Percentiles rank a stretch among this genome's conserved stretches.
Conservation (phyloP, 75 land plant genomes). For the Azolla pinnata region DNA sequence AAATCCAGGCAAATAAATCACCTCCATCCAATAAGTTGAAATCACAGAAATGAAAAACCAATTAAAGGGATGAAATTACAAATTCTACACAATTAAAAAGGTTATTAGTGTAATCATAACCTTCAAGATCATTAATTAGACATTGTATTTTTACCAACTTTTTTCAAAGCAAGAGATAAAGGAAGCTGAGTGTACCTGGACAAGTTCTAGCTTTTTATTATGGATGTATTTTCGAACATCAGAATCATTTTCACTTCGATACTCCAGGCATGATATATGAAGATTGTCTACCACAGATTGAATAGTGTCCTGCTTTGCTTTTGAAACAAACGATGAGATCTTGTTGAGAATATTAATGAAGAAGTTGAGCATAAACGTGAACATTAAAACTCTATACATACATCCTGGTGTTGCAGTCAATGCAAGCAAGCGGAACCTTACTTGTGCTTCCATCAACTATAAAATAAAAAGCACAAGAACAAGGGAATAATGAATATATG, state of each 20-base stretch:
- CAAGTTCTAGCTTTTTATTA: constrained; percentile 57
- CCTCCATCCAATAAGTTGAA: not conserved
- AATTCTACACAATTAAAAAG: too few relatives aligned
- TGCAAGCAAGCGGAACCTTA: constrained; percentile 74
- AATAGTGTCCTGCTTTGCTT: constrained; percentile 73
- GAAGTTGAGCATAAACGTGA: not conserved
- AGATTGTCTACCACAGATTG: constrained; percentile 88
- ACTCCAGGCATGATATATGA: constrained; percentile 75
- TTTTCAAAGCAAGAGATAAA: too few relatives aligned
- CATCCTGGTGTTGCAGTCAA: constrained; percentile 97
- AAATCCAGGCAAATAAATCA: not conserved
- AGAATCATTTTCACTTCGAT: constrained; percentile 72
- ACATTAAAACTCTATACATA: constrained; percentile 31
- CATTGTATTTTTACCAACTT: too few relatives aligned
- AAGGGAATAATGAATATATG: not conserved
- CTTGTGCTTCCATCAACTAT: constrained; percentile 64
- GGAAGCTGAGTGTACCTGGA: too few relatives aligned
- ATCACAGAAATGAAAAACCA: too few relatives aligned
- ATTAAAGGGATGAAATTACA: too few relatives aligned
- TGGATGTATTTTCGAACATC: constrained; percentile 82
- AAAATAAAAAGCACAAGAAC: not conserved
- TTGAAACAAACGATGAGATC: not conserved
- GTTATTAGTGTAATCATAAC: too few relatives aligned
- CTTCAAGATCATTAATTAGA: too few relatives aligned
- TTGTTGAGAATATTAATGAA: not conserved